Conservation (phyloP, 495 filamentous ascomycete genomes). For the Cercophora newfieldiana region DNA sequence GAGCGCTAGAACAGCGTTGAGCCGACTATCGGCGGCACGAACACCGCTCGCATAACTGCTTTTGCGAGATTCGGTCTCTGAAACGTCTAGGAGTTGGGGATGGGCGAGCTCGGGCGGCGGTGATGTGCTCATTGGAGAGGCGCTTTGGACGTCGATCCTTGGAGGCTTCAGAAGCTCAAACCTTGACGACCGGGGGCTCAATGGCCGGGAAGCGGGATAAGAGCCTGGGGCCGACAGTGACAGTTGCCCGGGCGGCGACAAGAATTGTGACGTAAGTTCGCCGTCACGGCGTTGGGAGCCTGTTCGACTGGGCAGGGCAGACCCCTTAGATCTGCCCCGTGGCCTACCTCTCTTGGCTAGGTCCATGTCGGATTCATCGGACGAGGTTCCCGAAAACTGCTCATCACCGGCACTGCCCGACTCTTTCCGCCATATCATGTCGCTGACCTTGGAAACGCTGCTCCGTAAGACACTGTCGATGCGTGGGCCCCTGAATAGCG, state of each 20-base stretch:
- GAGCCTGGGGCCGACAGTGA: slow-evolving; percentile 13
- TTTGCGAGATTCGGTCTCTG: slow-evolving; percentile 38
- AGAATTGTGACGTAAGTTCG: slow-evolving; percentile 31
- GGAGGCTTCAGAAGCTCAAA: slow-evolving; percentile 62
- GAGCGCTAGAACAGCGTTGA: slow-evolving; percentile 31
- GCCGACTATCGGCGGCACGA: slow-evolving; percentile 24
- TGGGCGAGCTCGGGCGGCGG: slow-evolving; percentile 31
- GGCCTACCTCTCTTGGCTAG: background rate
- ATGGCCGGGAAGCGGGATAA: slow-evolving; percentile 30
- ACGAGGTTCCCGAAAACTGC: slow-evolving; percentile 35
- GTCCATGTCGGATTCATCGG: slow-evolving; percentile 44
- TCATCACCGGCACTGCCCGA: slow-evolving; percentile 24
- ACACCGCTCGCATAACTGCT: slow-evolving; percentile 25
- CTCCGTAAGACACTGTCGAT: slow-evolving; percentile 50
- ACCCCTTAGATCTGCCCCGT: slow-evolving; percentile 25
- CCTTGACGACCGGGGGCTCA: slow-evolving; percentile 45
- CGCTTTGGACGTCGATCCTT: slow-evolving; percentile 58
- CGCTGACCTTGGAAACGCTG: slow-evolving; percentile 50
- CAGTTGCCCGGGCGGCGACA: slow-evolving; percentile 24
- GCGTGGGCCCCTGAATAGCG: slow-evolving; percentile 47
- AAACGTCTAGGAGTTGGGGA: slow-evolving; percentile 32
- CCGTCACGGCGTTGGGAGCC: slow-evolving; percentile 23
- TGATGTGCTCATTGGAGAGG: slow-evolving; percentile 44
- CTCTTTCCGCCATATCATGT: slow-evolving; percentile 50
- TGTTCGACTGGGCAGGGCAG: slow-evolving; percentile 24